Percentiles rank a stretch among this genome's conserved stretches.
Conservation (phyloP, 2,329 filamentous ascomycete species). For the Diplocarpon rosae region DNA sequence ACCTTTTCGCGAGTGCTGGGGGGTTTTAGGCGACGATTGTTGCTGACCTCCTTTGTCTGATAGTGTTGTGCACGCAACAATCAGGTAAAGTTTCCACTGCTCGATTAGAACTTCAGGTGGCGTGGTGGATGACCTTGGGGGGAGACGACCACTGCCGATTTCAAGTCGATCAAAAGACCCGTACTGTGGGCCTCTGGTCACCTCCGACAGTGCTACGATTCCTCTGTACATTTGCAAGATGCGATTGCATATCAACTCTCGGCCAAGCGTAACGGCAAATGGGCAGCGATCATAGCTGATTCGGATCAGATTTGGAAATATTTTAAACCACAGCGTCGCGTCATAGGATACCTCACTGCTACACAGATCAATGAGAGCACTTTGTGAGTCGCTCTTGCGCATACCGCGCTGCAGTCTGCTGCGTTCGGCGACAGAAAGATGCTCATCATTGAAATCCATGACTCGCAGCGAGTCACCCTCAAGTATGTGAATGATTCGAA, state of each 20-base stretch:
- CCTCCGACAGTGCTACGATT: slow-evolving; percentile 70
- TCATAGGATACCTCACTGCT: slow-evolving; percentile 94
- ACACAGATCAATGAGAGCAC: slow-evolving; percentile 84
- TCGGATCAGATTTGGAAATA: slow-evolving; percentile 89
- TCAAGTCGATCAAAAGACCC: slow-evolving; percentile 39
- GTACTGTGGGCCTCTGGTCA: slow-evolving; percentile 51
- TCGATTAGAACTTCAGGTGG: slow-evolving; percentile 84
- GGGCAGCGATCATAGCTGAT: slow-evolving; percentile 86
- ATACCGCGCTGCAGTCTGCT: slow-evolving; percentile 86
- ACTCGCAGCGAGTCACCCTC: slow-evolving; percentile 82
- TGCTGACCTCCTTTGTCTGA: slow-evolving; percentile 64
- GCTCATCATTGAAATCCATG: slow-evolving; percentile 86
- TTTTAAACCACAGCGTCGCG: slow-evolving; percentile 91
- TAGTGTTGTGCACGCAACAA: slow-evolving; percentile 92
- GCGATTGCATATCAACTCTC: slow-evolving; percentile 86
- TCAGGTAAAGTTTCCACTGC: slow-evolving; percentile 95
- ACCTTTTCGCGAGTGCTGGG: slow-evolving; percentile 70
- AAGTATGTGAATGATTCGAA: slow-evolving; percentile 79
- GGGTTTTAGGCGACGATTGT: slow-evolving; percentile 44
- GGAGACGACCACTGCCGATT: slow-evolving; percentile 36
- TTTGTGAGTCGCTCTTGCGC: slow-evolving; percentile 71
- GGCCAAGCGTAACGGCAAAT: slow-evolving; percentile 79
- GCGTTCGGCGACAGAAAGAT: slow-evolving; percentile 81
- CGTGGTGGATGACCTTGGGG: slow-evolving; percentile 49
- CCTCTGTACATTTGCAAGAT: slow-evolving; percentile 86